These are phyloP conservation scores for Phtheirospermum japonicum DNA, from an alignment of 257 asterid species.

Conservation along the genomic window DNA sequence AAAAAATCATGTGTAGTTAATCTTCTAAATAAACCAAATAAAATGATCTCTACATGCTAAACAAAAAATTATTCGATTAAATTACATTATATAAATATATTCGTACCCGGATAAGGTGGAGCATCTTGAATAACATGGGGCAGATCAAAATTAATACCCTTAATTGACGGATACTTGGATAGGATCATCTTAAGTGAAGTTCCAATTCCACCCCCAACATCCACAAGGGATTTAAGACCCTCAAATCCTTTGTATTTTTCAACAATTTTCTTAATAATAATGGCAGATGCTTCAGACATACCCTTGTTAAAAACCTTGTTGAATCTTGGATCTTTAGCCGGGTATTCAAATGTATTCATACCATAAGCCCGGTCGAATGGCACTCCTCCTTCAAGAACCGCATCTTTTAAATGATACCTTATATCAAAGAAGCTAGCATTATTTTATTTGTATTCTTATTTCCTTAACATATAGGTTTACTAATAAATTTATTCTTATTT, in stretches of 20 bases:
- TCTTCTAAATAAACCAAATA: background rate
- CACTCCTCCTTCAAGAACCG: conserved; percentile 61
- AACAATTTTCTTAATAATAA: conserved; percentile 46
- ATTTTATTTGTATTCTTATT: no score
- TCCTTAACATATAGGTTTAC: no score
- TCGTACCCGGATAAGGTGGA: conserved; percentile 31
- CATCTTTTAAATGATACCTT: conserved; percentile 69
- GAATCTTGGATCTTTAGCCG: conserved; percentile 46
- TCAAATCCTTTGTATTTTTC: conserved; percentile 54
- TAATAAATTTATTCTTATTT: no score
- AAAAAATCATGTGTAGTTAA: background rate
- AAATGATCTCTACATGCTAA: background rate
- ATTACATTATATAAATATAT: no score
- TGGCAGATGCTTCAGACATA: conserved; percentile 44
- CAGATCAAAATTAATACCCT: conserved; percentile 62
- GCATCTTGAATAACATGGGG: conserved; percentile 63
- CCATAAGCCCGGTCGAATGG: conserved; percentile 59
- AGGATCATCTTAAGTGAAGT: conserved; percentile 43
- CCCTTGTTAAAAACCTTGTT: conserved; percentile 56
- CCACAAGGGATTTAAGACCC: conserved; percentile 48
- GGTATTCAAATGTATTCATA: conserved; percentile 55
- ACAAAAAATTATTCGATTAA: no score
- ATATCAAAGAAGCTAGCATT: background rate
- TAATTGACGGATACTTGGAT: conserved; percentile 46
- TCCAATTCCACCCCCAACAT: conserved; percentile 72